A percentile compares a stretch with the other conserved stretches of the same genome.
Evolutionary conservation across 2,329 filamentous ascomycete species (phyloP).

Genomic region (Calonectria henricotiae): DNA sequence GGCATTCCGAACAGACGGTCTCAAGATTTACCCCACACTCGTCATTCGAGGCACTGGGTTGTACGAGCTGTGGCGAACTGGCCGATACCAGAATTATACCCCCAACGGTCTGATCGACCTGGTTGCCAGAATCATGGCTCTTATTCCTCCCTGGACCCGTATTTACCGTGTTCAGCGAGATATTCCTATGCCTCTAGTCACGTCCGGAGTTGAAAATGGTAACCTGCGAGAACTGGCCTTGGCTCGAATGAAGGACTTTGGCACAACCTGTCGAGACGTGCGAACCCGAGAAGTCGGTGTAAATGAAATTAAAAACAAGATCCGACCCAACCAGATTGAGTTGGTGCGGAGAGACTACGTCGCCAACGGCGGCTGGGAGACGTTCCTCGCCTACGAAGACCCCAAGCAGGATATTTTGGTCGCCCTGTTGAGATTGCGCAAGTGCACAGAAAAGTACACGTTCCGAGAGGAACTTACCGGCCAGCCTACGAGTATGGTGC

Average conservation of each 20-base stretch:
- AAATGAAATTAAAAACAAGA: slow-evolving; percentile 99
- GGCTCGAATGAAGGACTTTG: slow-evolving; percentile 99
- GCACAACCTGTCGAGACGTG: slow-evolving; percentile 96
- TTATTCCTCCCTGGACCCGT: slow-evolving; percentile 97
- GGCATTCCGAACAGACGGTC: slow-evolving; percentile 93
- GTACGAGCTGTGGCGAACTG: slow-evolving; percentile 98
- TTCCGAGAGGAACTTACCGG: slow-evolving; percentile 89
- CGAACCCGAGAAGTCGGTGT: slow-evolving; percentile 97
- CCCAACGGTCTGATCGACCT: slow-evolving; percentile 97
- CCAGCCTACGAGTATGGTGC: slow-evolving; percentile 92
- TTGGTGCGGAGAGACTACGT: slow-evolving; percentile 93
- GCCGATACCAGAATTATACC: slow-evolving; percentile 98
- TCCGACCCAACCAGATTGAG: slow-evolving; percentile 95
- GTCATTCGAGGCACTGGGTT: slow-evolving; percentile 97
- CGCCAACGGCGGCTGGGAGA: slow-evolving; percentile 98
- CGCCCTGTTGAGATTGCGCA: slow-evolving; percentile 88
- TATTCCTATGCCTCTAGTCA: slow-evolving; percentile 99
- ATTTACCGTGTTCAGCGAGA: slow-evolving; percentile 99
- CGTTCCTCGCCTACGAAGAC: slow-evolving; percentile 97
- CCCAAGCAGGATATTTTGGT: slow-evolving; percentile 99
- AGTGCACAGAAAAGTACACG: slow-evolving; percentile 92
- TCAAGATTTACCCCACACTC: slow-evolving; percentile 98
- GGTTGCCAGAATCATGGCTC: slow-evolving; percentile 93
- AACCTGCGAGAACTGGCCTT: slow-evolving; percentile 94
- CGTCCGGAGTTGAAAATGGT: slow-evolving; percentile 97